Evolutionary conservation across 495 filamentous ascomycete genomes (phyloP).

Genomic region (Rostrohypoxylon terebratum): DNA sequence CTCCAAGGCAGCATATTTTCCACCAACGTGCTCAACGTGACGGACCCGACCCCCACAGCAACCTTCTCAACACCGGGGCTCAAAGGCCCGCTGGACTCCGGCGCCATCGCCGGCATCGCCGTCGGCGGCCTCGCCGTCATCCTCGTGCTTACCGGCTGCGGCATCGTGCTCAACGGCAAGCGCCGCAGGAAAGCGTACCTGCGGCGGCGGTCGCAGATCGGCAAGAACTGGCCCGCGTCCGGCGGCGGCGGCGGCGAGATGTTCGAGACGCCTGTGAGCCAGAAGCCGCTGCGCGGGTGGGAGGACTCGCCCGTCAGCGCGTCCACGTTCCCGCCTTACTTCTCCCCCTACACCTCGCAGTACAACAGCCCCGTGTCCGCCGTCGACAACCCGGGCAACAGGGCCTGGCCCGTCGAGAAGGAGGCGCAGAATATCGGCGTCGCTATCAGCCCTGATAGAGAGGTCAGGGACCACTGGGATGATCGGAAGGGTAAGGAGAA

Average conservation of each 20-base stretch:
- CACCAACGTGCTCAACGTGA: constrained; percentile 53
- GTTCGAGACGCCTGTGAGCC: constrained; percentile 63
- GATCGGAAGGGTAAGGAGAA: constrained; percentile 50
- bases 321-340: constrained; percentile 58
- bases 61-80: constrained; percentile 39
- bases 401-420: constrained; percentile 48
- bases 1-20: constrained; percentile 65
- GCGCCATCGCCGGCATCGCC: constrained; percentile 65
- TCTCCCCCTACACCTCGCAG: constrained; percentile 60
- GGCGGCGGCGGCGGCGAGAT: constrained; percentile 50
- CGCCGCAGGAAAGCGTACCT: constrained; percentile 59
- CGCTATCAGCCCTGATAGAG: constrained; percentile 43
- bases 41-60: constrained; percentile 52
- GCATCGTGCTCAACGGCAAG: constrained; percentile 62
- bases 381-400: constrained; percentile 46
- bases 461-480: constrained; percentile 29
- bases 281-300: constrained; percentile 60
- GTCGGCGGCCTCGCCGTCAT: constrained; percentile 59
- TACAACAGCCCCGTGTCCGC: constrained; percentile 61
- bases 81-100: constrained; percentile 58
- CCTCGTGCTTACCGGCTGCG: constrained; percentile 57
- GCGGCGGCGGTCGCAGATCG: constrained; percentile 52
- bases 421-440: constrained; percentile 45
- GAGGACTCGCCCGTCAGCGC: constrained; percentile 60
- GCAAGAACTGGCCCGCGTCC: constrained; percentile 55